phyloP scores from a whole-genome alignment of 2,329 filamentous ascomycete genomes.

The Neopestalotiopsis sp. region DNA sequence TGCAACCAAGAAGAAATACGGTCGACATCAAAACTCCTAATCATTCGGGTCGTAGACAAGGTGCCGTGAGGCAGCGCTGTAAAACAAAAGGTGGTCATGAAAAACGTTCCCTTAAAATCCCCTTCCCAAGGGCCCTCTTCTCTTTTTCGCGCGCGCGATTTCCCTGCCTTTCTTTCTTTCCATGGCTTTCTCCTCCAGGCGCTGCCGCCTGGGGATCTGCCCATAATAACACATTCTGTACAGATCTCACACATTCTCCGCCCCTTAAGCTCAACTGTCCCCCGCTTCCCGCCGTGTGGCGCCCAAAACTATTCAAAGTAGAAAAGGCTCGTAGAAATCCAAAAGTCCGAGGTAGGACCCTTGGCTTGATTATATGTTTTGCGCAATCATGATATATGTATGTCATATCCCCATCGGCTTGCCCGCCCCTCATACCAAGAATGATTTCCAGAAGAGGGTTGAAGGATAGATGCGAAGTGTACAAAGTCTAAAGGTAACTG shows the following conservation, averaged over 20 bases:
- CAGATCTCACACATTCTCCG: background rate
- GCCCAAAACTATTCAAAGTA: background rate
- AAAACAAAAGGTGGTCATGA: slow-evolving; percentile 11
- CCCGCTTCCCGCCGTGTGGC: background rate
- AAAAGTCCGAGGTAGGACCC: background rate
- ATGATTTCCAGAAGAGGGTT: background rate
- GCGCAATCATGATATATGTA: background rate
- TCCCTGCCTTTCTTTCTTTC: background rate
- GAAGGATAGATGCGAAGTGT: slow-evolving; percentile 28
- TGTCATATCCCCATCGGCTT: background rate
- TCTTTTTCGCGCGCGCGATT: background rate
- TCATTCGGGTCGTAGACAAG: slow-evolving; percentile 17
- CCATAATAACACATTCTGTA: background rate
- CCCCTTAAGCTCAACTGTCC: background rate
- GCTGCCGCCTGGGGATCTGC: background rate
- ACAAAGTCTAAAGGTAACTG: slow-evolving; percentile 24
- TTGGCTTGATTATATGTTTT: background rate
- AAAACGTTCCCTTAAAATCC: background rate
- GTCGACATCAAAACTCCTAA: slow-evolving; percentile 1
- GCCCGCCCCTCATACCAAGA: slow-evolving; percentile 3
- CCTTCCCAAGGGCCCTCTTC: background rate
- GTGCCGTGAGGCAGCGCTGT: slow-evolving; percentile 27
- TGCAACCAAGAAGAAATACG: background rate
- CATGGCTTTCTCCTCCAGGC: background rate
- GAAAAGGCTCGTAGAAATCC: background rate